phyloP scores from a whole-genome alignment of 305 asterid species.

The Galium porrigens region DNA sequence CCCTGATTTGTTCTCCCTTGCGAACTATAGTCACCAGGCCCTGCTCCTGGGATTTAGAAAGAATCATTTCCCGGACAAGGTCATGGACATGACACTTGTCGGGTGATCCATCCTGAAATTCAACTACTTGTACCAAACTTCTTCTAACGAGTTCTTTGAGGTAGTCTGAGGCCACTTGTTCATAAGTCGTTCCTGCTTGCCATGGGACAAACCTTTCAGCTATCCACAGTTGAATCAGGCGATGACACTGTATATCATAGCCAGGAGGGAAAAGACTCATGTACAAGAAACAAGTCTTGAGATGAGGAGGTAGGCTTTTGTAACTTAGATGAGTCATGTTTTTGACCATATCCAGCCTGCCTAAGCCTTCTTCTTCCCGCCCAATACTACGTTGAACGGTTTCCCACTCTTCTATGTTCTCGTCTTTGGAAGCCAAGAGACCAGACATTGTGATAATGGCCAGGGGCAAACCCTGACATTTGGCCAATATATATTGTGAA shows the following conservation, averaged over 20 bases:
- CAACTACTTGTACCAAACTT: constrained; percentile 16
- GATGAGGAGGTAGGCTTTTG: constrained; percentile 12
- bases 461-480: constrained; percentile 23
- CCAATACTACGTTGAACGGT: constrained; percentile 2
- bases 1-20: constrained; percentile 1
- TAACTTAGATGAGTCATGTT: constrained; percentile 13
- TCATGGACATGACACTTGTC: not conserved
- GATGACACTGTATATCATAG: not conserved
- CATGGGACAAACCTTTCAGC: constrained; percentile 16
- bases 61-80: constrained; percentile 6
- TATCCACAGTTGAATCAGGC: constrained; percentile 12
- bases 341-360: not conserved
- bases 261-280: constrained; percentile 17
- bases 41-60: constrained; percentile 7
- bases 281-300: constrained; percentile 14
- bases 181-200: not conserved
- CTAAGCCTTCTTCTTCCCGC: constrained; percentile 4
- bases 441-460: constrained; percentile 17
- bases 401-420: constrained; percentile 12
- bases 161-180: constrained; percentile 18
- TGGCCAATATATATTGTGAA: constrained; percentile 20
- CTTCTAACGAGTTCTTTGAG: constrained; percentile 20
- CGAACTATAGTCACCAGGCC: constrained; percentile 1
- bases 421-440: constrained; percentile 1
- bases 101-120: constrained; percentile 7